These are phyloP conservation scores for Corylus americana DNA, from an alignment of 306 rosid genomes.

Conservation along the genomic window DNA sequence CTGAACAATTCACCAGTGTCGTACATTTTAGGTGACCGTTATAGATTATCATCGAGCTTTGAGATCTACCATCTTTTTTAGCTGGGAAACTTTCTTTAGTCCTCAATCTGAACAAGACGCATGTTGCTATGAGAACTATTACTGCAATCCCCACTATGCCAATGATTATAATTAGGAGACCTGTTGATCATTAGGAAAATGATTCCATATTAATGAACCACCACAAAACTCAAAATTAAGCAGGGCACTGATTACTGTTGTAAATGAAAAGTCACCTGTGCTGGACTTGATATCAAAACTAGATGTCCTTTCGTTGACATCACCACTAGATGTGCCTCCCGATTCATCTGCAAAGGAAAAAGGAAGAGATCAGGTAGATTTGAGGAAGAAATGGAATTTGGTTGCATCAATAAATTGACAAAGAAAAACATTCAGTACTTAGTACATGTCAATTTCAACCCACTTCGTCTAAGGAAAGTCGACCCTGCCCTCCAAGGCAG, in stretches of 20 bases:
- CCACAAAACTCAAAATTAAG: not conserved
- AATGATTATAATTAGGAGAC: conserved; percentile 40
- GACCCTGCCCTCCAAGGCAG: conserved; percentile 45
- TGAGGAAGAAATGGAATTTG: not conserved
- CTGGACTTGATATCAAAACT: conserved; percentile 1
- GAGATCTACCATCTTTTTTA: conserved; percentile 23
- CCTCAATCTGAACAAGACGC: conserved; percentile 30
- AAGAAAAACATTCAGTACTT: not conserved
- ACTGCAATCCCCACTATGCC: conserved; percentile 33
- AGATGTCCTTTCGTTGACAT: conserved; percentile 9
- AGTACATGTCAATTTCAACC: not conserved
- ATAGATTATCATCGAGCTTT: conserved; percentile 1
- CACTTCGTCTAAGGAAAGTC: conserved; percentile 33
- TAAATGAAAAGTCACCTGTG: conserved; percentile 15
- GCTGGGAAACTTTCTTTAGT: conserved; percentile 1
- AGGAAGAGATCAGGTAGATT: conserved; percentile 5
- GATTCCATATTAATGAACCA: not conserved
- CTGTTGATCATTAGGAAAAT: conserved; percentile 26
- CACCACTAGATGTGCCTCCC: conserved; percentile 3
- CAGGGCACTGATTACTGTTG: not conserved
- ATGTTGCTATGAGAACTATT: conserved; percentile 29
- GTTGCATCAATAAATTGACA: not conserved
- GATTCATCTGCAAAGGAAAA: conserved; percentile 25
- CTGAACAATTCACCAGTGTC: not conserved
- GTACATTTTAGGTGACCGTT: not conserved